Conservation (phyloP, 768 basidiomycete species). For the Lentinus tigrinus region DNA sequence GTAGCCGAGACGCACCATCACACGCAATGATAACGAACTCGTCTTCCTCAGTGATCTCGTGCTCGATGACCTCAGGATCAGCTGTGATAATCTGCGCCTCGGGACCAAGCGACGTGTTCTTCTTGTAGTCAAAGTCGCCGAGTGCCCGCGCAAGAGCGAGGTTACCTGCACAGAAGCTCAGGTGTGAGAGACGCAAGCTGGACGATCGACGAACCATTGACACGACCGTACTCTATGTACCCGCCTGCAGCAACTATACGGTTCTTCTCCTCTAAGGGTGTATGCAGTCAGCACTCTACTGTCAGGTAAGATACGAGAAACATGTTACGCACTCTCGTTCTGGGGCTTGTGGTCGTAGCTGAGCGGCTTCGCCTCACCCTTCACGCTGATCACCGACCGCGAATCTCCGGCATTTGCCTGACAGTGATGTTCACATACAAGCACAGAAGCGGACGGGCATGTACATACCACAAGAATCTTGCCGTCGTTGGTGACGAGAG, state of each 20-base stretch:
- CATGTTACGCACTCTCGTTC: conserved; percentile 66
- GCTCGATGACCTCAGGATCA: conserved; percentile 86
- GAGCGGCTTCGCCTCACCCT: conserved; percentile 83
- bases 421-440: background rate
- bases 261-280: conserved; percentile 65
- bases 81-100: conserved; percentile 95
- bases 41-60: conserved; percentile 83
- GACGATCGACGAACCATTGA: conserved; percentile 66
- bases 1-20: conserved; percentile 63
- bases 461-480: conserved; percentile 77
- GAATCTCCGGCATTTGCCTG: conserved; percentile 99
- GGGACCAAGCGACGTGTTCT: conserved; percentile 75
- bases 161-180: conserved; percentile 60
- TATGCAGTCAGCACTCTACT: conserved; percentile 12
- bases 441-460: background rate
- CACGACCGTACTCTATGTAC: conserved; percentile 94
- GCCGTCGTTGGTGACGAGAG: conserved; percentile 72
- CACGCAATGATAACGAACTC: conserved; percentile 97
- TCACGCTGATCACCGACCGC: conserved; percentile 79
- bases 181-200: background rate
- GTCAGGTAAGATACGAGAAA: too few species aligned
- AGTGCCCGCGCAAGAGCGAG: conserved; percentile 92
- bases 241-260: conserved; percentile 92
- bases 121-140: conserved; percentile 99
- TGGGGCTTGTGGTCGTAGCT: conserved; percentile 97